Conservation (phyloP, 2,329 filamentous ascomycete species). For the Emericellopsis atlantica region DNA sequence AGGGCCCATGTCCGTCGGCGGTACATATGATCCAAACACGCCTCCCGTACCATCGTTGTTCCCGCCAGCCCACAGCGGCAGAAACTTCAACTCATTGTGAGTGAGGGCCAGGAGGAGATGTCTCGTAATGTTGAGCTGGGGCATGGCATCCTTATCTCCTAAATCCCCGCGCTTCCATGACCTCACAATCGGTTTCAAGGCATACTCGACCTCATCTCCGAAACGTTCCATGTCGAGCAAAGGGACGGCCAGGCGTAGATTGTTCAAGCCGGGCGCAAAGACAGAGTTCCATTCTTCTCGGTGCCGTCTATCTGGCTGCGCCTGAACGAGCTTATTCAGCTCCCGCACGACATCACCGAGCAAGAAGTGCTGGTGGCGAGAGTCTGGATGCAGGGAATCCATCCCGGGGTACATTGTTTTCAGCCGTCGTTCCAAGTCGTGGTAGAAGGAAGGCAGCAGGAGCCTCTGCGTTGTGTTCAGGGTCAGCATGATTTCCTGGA, state of each 20-base stretch:
- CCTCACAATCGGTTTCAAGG: neutral
- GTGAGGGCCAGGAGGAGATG: slow-evolving; percentile 39
- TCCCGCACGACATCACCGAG: neutral
- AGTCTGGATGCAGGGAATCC: neutral
- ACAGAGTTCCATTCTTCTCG: too few species aligned
- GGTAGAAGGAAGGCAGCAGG: slow-evolving; percentile 23
- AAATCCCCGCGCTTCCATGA: neutral
- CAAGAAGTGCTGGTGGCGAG: neutral
- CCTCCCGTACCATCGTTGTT: slow-evolving; percentile 37
- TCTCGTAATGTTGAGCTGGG: slow-evolving; percentile 17
- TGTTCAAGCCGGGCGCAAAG: too few species aligned
- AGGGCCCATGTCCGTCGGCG: slow-evolving; percentile 28
- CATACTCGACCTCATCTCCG: neutral
- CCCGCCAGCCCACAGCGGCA: slow-evolving; percentile 54
- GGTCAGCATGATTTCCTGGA: slow-evolving; percentile 10
- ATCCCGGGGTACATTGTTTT: neutral
- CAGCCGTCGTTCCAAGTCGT: slow-evolving; percentile 6
- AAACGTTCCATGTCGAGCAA: neutral
- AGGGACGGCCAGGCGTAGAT: neutral
- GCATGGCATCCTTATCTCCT: neutral
- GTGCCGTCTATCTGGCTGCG: neutral
- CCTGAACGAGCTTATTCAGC: neutral
- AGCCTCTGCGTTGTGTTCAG: slow-evolving; percentile 18
- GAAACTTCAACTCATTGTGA: slow-evolving; percentile 45
- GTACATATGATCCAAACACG: slow-evolving; percentile 29